A percentile compares a stretch with the other conserved stretches of the same genome.
phyloP scores from a whole-genome alignment of 331 rosid genomes.

The Rhamnella rubrinervis region DNA sequence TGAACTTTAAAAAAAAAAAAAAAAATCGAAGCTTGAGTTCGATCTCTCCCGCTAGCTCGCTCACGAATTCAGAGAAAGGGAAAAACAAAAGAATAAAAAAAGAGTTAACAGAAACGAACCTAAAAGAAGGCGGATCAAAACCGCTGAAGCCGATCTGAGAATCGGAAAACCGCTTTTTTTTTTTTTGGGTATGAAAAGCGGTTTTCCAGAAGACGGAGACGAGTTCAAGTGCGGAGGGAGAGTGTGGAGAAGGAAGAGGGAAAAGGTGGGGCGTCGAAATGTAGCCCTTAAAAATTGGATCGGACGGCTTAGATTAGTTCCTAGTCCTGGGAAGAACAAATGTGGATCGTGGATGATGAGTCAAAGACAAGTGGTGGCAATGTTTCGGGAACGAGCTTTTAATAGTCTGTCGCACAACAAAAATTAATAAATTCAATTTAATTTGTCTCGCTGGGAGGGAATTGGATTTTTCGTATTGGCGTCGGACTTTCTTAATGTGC shows the following conservation, averaged over 20 bases:
- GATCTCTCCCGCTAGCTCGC: neutral
- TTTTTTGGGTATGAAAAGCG: conserved; percentile 5
- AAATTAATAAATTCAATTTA: too few relatives aligned
- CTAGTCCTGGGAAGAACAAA: neutral
- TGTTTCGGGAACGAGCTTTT: neutral
- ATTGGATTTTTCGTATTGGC: neutral
- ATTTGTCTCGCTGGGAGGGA: neutral
- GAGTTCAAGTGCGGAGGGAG: neutral
- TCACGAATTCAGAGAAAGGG: neutral
- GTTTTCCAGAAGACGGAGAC: conserved; percentile 20
- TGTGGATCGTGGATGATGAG: conserved; percentile 15
- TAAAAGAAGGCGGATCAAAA: conserved; percentile 13
- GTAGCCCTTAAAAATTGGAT: conserved; percentile 23
- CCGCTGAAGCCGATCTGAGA: conserved; percentile 22
- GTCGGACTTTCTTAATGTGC: neutral
- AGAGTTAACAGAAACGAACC: conserved; percentile 17
- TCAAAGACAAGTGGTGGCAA: neutral
- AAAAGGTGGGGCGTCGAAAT: neutral
- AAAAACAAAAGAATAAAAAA: neutral
- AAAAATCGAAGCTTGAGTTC: neutral
- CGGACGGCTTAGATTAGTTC: conserved; percentile 22
- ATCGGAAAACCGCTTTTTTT: conserved; percentile 23
- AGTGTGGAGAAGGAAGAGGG: conserved; percentile 2
- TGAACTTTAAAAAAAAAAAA: neutral
- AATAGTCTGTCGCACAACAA: neutral